Evolutionary conservation across 83 land plant species (phyloP), one percentile per base, ranked within the genome.

Genomic region (Picea abies): DNA sequence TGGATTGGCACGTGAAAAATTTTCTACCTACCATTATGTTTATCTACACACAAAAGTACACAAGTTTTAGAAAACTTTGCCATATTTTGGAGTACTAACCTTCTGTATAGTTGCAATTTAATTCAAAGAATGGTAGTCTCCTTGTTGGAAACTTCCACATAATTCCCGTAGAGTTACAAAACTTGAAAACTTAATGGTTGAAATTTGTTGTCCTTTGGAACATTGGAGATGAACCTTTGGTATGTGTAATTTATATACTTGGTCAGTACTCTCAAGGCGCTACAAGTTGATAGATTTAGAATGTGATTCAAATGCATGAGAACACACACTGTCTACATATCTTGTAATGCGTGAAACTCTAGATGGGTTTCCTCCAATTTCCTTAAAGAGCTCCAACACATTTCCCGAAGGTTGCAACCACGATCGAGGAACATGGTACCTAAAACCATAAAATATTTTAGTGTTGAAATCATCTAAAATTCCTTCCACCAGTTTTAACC

Each of bases 91-190:
- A 23, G 19, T 41, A 7, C 77, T 12, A 85, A 93, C 96, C 94
- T 84, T 87, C 56, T 88, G 44, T 44, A 93, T 90, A 79, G 84
- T 81, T 75, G 87, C 92, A 79, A 86, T 87, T 35, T 35, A 35
- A 35, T 35, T 35, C 35, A 35, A 35, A 35, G 0, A 35, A 35
- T 35, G 35, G 1, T 35, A 35, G 35, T 35, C 35, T 35, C 35
- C 35, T 35, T 35, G 35, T 35, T 35, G 35, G 35, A 35, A 35
- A 35, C 35, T 35, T 35, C 35, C 35, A 35, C 35, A 35, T 35
- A 35, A 35, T 35, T 0, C 35, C 35, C 3, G 35, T 35, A 2
- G 35, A 35, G 35, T 35, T 35, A 35, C 35, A 35, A 35, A 35
- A 35, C 35, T 35, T 35, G 35, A 35, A 35, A 35, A 35, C 2